Evolutionary conservation across 108 stramenopile species (phyloP), one percentile per base, ranked within the genome.

Genomic region (Cyclotella kingstonii): DNA sequence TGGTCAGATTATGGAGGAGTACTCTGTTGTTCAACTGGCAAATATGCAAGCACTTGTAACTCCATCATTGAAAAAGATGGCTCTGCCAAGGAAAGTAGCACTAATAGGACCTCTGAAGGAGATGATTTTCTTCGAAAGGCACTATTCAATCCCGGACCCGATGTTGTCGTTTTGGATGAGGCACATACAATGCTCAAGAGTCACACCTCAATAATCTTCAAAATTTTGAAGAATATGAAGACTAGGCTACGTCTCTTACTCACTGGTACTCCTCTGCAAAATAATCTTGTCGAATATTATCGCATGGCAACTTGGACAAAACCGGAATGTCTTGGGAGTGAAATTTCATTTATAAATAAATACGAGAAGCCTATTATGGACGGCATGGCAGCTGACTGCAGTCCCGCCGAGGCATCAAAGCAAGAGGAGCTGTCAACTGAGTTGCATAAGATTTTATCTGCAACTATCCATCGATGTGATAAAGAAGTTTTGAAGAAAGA

Each of bases 111-210:
- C 18, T 22, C 22, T 28, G 38, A 63, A 41, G 67, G 59, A 8
- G 50, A 44, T 26, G 63, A 34, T 33, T 68, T 70, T 26, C 57
- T 60, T 25, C 21, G 39, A 14, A 70, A 71, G 52, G 70, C 70
- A 19, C 51, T 83, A 4, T 44, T 63, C 35, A 60, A 70, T 22
- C 77, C 79, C 23, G 77, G 77, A 5, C 68, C 86, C 0, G 89
- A 90, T 39, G 55, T 81, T 19, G 69, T 87, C 0, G 63, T 84
- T 2, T 31, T 85, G 4, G 89, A 90, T 60, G 89, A 90, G 73
- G 85, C 74, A 5, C 89, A 90, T 62, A 60, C 60, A 11, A 77
- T 81, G 80, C 63, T 90, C 29, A 85, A 84, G 49, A 82, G 52
- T 10, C 69, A 65, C 23, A 54, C 43, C 14, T 79, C 58, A 29